Conservation (phyloP, 2,329 filamentous ascomycete species). For the Blastomyces percursus region DNA sequence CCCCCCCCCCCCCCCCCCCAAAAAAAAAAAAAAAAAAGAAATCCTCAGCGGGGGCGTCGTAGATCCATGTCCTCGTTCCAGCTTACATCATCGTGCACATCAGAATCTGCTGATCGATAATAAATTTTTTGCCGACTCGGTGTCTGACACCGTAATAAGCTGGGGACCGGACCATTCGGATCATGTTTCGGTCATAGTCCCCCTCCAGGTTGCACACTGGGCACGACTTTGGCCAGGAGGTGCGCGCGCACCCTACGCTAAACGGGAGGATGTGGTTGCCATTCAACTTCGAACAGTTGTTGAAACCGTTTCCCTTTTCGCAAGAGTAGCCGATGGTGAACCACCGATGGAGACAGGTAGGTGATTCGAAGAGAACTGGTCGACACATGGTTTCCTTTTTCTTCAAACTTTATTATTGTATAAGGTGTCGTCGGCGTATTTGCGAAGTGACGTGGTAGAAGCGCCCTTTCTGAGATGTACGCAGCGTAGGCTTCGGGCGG, state of each 20-base stretch:
- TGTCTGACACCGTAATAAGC: conserved; percentile 4
- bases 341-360: conserved; percentile 40
- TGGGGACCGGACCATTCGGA: conserved; percentile 17
- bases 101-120: conserved; percentile 2
- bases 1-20: too few species aligned
- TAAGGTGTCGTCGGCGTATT: not conserved
- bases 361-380: conserved; percentile 35
- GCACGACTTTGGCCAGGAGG: conserved; percentile 19
- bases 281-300: conserved; percentile 18
- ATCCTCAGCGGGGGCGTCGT: not conserved
- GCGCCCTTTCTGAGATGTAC: not conserved
- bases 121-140: conserved; percentile 1
- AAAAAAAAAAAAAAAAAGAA: not conserved
- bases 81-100: conserved; percentile 12
- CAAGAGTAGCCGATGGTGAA: conserved; percentile 38
- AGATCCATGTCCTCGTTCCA: not conserved
- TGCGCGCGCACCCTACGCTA: conserved; percentile 10
- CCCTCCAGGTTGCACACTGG: conserved; percentile 24
- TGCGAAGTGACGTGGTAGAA: too few species aligned
- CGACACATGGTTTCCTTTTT: conserved; percentile 34
- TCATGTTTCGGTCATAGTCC: conserved; percentile 23
- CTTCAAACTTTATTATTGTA: not conserved
- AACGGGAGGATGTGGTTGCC: conserved; percentile 9
- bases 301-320: conserved; percentile 21
- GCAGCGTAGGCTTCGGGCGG: not conserved